Evolutionary conservation across 441 rosid genomes (phyloP).

Genomic region (Manihot esculenta): DNA sequence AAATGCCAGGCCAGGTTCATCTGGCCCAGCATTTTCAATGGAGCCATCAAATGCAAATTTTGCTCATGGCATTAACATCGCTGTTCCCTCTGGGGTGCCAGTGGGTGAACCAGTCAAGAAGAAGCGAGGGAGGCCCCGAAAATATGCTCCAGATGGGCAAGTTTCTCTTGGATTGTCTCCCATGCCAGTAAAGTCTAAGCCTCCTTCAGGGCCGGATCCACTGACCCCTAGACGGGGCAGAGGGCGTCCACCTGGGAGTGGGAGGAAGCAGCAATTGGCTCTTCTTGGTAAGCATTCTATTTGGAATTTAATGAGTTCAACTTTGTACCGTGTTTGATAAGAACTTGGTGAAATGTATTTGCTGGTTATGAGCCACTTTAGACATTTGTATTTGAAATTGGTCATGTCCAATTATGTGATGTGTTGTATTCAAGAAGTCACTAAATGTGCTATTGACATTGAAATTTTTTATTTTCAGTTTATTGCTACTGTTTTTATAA

Average conservation of each 20-base stretch:
- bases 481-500: neutral
- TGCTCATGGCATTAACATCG: constrained; percentile 58
- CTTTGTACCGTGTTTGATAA: constrained; percentile 11
- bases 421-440: neutral
- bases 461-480: neutral
- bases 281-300: constrained; percentile 59
- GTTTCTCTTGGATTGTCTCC: constrained; percentile 88
- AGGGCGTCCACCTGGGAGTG: constrained; percentile 97
- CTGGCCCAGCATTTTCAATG: constrained; percentile 51
- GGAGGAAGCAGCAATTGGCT: constrained; percentile 95
- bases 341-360: constrained; percentile 12
- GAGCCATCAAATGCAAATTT: constrained; percentile 61
- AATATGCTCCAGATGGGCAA: constrained; percentile 86
- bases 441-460: neutral
- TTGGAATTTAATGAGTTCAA: constrained; percentile 13
- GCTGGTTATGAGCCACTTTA: neutral
- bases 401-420: neutral
- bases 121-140: constrained; percentile 98
- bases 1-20: constrained; percentile 37
- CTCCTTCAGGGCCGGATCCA: constrained; percentile 55
- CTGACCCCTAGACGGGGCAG: constrained; percentile 56
- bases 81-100: constrained; percentile 50
- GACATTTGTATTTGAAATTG: neutral
- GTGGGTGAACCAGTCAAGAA: constrained; percentile 65
- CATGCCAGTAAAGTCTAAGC: constrained; percentile 49